Conservation (phyloP, 306 rosid genomes). For the Malus asiatica region DNA sequence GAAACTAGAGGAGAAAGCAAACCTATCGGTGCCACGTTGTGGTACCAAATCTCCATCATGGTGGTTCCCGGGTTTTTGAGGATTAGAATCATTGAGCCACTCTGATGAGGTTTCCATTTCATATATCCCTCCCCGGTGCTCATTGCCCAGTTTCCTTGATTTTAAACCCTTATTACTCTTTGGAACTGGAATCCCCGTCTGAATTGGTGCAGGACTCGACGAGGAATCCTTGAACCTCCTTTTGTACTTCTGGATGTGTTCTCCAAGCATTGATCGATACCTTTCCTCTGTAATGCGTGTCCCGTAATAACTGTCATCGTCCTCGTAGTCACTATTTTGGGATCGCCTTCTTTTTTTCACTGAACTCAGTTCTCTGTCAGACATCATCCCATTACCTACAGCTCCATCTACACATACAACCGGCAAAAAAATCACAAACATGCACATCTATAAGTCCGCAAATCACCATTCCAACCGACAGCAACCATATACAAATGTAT, state of each 20-base stretch:
- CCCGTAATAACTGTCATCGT: constrained; percentile 44
- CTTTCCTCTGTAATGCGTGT: constrained; percentile 66
- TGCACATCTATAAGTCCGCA: constrained; percentile 3
- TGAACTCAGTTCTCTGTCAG: constrained; percentile 44
- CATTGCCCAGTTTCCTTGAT: constrained; percentile 57
- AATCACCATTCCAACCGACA: neutral
- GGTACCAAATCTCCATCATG: constrained; percentile 39
- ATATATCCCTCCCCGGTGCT: constrained; percentile 45
- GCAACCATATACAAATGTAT: neutral
- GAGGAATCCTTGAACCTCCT: constrained; percentile 78
- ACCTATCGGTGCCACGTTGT: constrained; percentile 55
- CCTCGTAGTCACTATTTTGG: constrained; percentile 60
- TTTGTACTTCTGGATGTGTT: constrained; percentile 78
- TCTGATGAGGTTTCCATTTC: constrained; percentile 53
- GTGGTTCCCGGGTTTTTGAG: constrained; percentile 47
- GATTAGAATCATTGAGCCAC: constrained; percentile 52
- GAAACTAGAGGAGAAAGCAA: constrained; percentile 25
- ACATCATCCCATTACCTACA: constrained; percentile 54
- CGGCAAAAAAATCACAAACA: constrained; percentile 18
- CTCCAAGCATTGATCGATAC: constrained; percentile 91
- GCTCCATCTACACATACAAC: constrained; percentile 47
- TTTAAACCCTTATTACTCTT: constrained; percentile 43
- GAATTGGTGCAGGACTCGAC: constrained; percentile 45
- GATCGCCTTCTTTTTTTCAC: constrained; percentile 56
- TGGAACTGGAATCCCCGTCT: constrained; percentile 32